These are phyloP conservation scores for Globisporangium radiosum DNA, from an alignment of 352 stramenopile species.

Conservation along the genomic window DNA sequence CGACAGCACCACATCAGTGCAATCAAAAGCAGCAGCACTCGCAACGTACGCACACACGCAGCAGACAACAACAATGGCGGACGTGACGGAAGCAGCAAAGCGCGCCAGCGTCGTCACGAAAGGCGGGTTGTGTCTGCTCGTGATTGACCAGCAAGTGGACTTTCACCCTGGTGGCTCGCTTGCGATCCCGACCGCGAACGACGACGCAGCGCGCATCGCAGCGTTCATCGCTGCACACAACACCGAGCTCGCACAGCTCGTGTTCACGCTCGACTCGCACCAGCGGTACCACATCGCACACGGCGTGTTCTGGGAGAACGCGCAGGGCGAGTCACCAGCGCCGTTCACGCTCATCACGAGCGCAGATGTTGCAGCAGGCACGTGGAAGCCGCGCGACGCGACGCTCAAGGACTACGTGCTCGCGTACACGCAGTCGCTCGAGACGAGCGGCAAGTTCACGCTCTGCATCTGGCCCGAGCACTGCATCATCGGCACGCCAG, in stretches of 20 bases:
- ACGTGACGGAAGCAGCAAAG: conserved; percentile 29
- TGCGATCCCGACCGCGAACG: conserved; percentile 90
- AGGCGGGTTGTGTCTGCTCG: conserved; percentile 75
- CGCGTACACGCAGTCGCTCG: conserved; percentile 87
- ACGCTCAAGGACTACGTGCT: conserved; percentile 79
- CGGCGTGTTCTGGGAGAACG: conserved; percentile 89
- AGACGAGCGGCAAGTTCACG: conserved; percentile 85
- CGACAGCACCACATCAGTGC: not conserved
- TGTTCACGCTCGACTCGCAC: conserved; percentile 96
- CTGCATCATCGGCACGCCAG: conserved; percentile 90
- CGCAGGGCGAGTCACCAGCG: conserved; percentile 48
- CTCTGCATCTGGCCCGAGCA: conserved; percentile 97
- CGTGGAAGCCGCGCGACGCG: conserved; percentile 56
- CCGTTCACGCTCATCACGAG: conserved; percentile 92
- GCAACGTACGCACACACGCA: conserved; percentile 1
- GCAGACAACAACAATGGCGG: conserved; percentile 15
- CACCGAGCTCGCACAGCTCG: conserved; percentile 67
- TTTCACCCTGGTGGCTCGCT: conserved; percentile 95
- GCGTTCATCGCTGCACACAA: conserved; percentile 75
- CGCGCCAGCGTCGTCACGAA: conserved; percentile 23
- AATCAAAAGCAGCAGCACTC: not conserved
- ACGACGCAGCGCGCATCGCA: conserved; percentile 88
- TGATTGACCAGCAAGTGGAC: conserved; percentile 95
- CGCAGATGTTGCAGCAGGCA: conserved; percentile 57
- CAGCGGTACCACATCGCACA: conserved; percentile 95